These are phyloP conservation scores for Laguncularia racemosa DNA, from an alignment of 345 rosid species.

Conservation along the genomic window DNA sequence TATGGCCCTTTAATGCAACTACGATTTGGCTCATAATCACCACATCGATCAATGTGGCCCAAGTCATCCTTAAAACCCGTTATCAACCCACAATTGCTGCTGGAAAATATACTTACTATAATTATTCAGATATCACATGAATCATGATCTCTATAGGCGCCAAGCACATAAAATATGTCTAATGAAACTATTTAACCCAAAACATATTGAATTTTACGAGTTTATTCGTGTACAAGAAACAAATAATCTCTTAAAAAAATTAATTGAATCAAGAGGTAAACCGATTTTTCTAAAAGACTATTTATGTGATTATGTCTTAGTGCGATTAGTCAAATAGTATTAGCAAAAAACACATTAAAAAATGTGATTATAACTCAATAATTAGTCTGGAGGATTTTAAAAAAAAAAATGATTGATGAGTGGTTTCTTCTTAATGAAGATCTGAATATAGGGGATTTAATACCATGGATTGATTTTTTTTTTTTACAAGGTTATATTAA, in stretches of 20 bases:
- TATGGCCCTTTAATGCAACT: conserved; percentile 30
- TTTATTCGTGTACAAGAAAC: conserved; percentile 20
- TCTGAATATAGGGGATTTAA: conserved; percentile 5
- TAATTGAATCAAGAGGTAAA: too few species aligned
- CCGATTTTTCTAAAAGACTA: not conserved
- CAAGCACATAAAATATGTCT: conserved; percentile 21
- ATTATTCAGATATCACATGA: conserved; percentile 19
- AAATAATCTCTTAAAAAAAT: too few species aligned
- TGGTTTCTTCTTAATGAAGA: not conserved
- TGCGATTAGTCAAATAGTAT: not conserved
- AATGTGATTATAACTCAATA: not conserved
- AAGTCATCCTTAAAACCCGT: conserved; percentile 16
- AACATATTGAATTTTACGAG: conserved; percentile 17
- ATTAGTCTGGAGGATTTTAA: conserved; percentile 1
- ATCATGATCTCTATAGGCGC: conserved; percentile 26
- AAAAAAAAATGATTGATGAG: conserved; percentile 4
- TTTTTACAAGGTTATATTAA: conserved; percentile 4
- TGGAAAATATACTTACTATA: conserved; percentile 20
- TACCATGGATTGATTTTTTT: conserved; percentile 4
- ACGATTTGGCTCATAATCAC: conserved; percentile 22
- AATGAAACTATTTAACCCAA: conserved; percentile 14
- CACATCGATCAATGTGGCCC: conserved; percentile 20
- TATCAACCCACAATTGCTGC: conserved; percentile 19
- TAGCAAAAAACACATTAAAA: not conserved
- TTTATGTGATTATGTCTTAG: not conserved